A percentile compares a stretch with the other conserved stretches of the same genome.
Evolutionary conservation across 352 stramenopile species (phyloP).

Genomic region (Poterioochromonas sp.): DNA sequence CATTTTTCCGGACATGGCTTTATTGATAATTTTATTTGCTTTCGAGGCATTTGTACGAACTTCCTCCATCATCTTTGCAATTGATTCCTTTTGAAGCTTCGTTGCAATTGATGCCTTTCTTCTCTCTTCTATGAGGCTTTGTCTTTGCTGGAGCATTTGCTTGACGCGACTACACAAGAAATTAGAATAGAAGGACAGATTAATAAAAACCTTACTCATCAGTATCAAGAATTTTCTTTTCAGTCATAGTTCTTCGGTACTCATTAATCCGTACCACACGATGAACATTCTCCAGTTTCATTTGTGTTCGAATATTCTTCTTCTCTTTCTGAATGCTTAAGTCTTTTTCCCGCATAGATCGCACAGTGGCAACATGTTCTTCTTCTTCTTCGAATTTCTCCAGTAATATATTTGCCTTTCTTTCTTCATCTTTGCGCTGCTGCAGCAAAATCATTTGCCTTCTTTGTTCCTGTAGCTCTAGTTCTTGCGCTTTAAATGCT

Average conservation of each 20-base stretch:
- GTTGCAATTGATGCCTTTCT: constrained; percentile 59
- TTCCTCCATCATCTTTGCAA: constrained; percentile 66
- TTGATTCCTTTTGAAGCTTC: constrained; percentile 66
- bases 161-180: neutral
- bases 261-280: constrained; percentile 69
- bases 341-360: neutral
- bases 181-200: neutral
- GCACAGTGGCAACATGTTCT: constrained; percentile 32
- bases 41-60: constrained; percentile 41
- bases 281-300: constrained; percentile 62
- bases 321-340: constrained; percentile 12
- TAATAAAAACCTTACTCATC: constrained; percentile 56
- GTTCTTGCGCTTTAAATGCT: constrained; percentile 17
- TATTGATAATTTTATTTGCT: constrained; percentile 22
- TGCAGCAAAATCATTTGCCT: constrained; percentile 20
- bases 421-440: neutral
- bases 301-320: constrained; percentile 5
- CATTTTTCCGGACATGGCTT: constrained; percentile 1
- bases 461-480: constrained; percentile 21
- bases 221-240: constrained; percentile 61
- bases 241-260: constrained; percentile 63
- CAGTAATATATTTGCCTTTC: constrained; percentile 22
- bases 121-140: constrained; percentile 60
- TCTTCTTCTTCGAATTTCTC: constrained; percentile 38
- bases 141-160: constrained; percentile 59